These are phyloP conservation scores for Grosmannia huntii DNA, from an alignment of 2,329 filamentous ascomycete species.

Conservation along the genomic window DNA sequence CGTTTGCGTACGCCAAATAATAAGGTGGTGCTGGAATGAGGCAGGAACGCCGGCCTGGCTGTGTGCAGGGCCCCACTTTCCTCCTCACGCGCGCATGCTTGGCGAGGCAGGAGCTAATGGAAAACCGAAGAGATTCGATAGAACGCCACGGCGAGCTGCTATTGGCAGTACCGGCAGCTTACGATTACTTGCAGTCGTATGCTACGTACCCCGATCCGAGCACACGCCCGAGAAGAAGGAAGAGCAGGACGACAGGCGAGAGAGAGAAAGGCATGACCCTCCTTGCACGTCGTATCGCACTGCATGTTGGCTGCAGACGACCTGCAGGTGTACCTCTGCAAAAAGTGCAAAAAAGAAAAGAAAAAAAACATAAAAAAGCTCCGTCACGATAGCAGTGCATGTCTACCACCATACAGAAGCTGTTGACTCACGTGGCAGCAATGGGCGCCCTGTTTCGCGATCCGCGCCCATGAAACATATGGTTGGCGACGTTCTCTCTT, in stretches of 20 bases:
- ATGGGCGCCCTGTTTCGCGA: not conserved
- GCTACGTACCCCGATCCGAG: no score
- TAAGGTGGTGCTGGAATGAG: not conserved
- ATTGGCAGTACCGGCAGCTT: no score
- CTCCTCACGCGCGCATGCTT: no score
- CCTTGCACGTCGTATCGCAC: not conserved
- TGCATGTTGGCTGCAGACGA: slow-evolving; percentile 1
- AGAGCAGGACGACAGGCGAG: not conserved
- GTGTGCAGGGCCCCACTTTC: no score
- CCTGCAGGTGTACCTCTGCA: not conserved
- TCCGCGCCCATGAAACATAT: not conserved
- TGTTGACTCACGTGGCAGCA: not conserved
- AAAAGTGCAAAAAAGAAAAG: no score
- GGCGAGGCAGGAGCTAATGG: no score
- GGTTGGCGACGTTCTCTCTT: no score
- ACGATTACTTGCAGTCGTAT: no score
- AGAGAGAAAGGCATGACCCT: not conserved
- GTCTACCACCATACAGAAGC: no score
- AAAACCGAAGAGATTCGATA: no score
- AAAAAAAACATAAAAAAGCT: not conserved
- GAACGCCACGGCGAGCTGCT: no score
- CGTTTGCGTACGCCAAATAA: no score
- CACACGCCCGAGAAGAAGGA: not conserved
- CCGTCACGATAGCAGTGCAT: not conserved
- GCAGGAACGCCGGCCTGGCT: not conserved